Conservation (phyloP, 2,329 filamentous ascomycete species). For the Aspergillus persii region DNA sequence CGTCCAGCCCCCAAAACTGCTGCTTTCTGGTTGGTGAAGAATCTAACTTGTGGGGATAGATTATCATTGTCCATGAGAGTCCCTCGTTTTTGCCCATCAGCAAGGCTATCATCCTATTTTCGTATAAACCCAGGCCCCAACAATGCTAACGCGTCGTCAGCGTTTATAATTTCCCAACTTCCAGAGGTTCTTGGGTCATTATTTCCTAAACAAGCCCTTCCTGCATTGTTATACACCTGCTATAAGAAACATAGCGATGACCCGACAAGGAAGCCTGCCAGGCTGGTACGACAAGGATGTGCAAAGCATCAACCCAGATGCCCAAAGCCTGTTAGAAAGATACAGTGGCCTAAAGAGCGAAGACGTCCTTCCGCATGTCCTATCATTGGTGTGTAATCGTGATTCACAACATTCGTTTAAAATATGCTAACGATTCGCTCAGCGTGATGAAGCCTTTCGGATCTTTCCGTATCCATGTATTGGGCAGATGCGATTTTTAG, state of each 20-base stretch:
- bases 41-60: too few species aligned
- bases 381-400: slow-evolving; percentile 8
- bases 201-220: neutral
- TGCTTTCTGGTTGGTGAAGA: neutral
- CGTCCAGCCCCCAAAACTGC: too few species aligned
- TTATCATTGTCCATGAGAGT: neutral
- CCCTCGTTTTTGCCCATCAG: neutral
- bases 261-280: neutral
- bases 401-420: neutral
- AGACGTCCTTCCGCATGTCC: slow-evolving; percentile 15
- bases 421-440: neutral
- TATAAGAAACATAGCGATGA: neutral
- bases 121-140: too few species aligned
- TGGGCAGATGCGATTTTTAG: slow-evolving; percentile 18
- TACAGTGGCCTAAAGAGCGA: slow-evolving; percentile 15
- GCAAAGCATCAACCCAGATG: slow-evolving; percentile 16
- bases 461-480: slow-evolving; percentile 18
- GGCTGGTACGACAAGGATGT: slow-evolving; percentile 16
- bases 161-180: too few species aligned
- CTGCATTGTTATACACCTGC: neutral
- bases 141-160: too few species aligned
- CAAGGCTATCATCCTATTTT: too few species aligned
- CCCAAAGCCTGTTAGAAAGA: slow-evolving; percentile 15
- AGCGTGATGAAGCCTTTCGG: slow-evolving; percentile 17
- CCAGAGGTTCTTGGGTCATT: too few species aligned